These are phyloP conservation scores for Capsicum chinense DNA, from an alignment of 257 asterid genomes.

Conservation along the genomic window DNA sequence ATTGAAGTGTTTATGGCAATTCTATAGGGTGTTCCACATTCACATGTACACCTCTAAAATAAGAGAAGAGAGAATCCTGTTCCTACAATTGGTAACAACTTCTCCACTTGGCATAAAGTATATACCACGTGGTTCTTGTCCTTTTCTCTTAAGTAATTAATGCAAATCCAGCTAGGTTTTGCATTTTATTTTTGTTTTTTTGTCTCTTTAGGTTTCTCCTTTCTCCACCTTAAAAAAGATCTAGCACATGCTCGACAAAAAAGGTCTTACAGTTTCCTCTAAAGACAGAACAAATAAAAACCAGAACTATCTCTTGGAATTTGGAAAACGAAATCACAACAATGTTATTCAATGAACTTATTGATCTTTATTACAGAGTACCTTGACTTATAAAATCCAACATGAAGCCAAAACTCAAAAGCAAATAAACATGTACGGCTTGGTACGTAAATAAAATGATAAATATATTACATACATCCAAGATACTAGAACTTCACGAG, in stretches of 20 bases:
- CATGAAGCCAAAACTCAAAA: constrained; percentile 16
- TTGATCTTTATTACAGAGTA: constrained; percentile 24
- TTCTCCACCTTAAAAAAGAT: background rate
- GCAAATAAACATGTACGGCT: constrained; percentile 9
- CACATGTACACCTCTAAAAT: background rate
- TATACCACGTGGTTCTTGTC: background rate
- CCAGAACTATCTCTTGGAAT: background rate
- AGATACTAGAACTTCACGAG: constrained; percentile 7
- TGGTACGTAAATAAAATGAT: background rate
- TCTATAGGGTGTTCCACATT: background rate
- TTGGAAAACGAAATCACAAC: background rate
- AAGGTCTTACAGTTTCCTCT: background rate
- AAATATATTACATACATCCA: background rate
- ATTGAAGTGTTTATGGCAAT: background rate
- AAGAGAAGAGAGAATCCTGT: background rate
- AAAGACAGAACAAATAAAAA: background rate
- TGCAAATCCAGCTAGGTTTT: constrained; percentile 22
- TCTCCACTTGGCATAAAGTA: background rate
- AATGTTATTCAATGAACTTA: constrained; percentile 3
- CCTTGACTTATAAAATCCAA: background rate
- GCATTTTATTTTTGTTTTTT: background rate
- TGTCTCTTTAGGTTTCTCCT: constrained; percentile 14
- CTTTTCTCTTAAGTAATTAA: background rate
- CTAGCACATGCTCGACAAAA: constrained; percentile 1
- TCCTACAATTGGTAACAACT: background rate